Conservation (phyloP, 1,284 basidiomycete species). For the Fomes fomentarius region DNA sequence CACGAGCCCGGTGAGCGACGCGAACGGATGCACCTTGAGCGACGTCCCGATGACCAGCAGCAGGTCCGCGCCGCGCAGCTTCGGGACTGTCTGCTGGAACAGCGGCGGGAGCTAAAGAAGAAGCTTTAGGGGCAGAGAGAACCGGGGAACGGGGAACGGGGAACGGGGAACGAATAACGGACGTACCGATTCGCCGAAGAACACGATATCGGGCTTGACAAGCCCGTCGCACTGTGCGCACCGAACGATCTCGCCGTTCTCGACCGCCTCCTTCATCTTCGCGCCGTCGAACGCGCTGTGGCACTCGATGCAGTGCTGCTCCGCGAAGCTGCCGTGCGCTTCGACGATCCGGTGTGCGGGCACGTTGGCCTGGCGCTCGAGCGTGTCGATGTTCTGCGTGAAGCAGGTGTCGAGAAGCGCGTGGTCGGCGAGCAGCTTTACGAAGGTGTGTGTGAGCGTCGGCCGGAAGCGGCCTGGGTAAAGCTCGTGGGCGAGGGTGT, state of each 20-base stretch:
- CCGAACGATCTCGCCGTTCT: constrained; percentile 60
- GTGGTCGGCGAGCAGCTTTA: constrained; percentile 74
- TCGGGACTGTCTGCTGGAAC: constrained; percentile 54
- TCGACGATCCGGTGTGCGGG: constrained; percentile 80
- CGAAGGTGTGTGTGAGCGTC: constrained; percentile 90
- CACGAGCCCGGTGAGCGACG: constrained; percentile 59
- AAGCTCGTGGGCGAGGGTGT: constrained; percentile 87
- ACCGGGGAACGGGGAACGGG: too few species aligned
- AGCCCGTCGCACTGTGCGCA: constrained; percentile 72
- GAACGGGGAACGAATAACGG: neutral
- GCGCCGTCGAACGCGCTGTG: constrained; percentile 58
- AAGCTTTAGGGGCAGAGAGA: too few species aligned
- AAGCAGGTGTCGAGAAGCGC: constrained; percentile 75
- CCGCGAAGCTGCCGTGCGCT: constrained; percentile 92
- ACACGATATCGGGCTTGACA: constrained; percentile 94
- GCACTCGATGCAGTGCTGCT: constrained; percentile 82
- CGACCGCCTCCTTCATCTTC: constrained; percentile 68
- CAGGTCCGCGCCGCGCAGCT: constrained; percentile 73
- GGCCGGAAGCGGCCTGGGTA: constrained; percentile 89
- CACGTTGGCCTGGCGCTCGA: constrained; percentile 87
- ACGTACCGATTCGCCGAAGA: constrained; percentile 84
- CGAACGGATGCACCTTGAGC: constrained; percentile 81
- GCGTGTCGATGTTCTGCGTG: constrained; percentile 92
- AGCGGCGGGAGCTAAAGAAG: constrained; percentile 68
- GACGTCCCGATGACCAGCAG: constrained; percentile 94